These are phyloP conservation scores for Ogataea methylovora DNA, from an alignment of 805 yeast genomes.

Conservation along the genomic window DNA sequence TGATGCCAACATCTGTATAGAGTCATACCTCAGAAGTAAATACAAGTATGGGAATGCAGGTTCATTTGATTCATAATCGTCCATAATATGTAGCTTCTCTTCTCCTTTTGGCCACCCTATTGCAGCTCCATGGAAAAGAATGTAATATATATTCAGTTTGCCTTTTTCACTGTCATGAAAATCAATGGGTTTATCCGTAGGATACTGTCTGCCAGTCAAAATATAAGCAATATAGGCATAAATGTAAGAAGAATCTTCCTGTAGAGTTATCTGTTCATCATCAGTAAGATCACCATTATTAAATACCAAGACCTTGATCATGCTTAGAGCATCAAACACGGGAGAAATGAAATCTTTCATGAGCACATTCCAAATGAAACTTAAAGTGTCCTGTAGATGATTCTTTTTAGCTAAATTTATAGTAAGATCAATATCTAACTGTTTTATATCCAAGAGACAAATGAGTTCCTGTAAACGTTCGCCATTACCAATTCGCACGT, in stretches of 20 bases:
- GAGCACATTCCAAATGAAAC: conserved; percentile 65
- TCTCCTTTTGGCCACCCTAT: conserved; percentile 38
- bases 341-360: conserved; percentile 71
- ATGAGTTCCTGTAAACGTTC: conserved; percentile 57
- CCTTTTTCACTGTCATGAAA: conserved; percentile 28
- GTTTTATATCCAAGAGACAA: conserved; percentile 57
- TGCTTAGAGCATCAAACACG: conserved; percentile 46
- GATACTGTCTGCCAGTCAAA: conserved; percentile 75
- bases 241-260: conserved; percentile 25
- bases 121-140: conserved; percentile 52
- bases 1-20: conserved; percentile 55
- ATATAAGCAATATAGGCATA: conserved; percentile 61
- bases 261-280: conserved; percentile 4
- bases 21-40: conserved; percentile 44
- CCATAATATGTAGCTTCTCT: conserved; percentile 26
- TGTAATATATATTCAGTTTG: conserved; percentile 44
- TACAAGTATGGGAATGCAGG: conserved; percentile 67
- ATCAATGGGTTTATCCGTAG: conserved; percentile 49
- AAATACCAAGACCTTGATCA: conserved; percentile 14
- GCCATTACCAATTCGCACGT: conserved; percentile 32
- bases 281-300: conserved; percentile 1
- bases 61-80: conserved; percentile 25
- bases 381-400: conserved; percentile 51
- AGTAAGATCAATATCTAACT: conserved; percentile 74
- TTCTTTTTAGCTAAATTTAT: conserved; percentile 51